Base-by-base conservation (phyloP, 306 rosid species). In the Chamaecrista fasciculata region DNA sequence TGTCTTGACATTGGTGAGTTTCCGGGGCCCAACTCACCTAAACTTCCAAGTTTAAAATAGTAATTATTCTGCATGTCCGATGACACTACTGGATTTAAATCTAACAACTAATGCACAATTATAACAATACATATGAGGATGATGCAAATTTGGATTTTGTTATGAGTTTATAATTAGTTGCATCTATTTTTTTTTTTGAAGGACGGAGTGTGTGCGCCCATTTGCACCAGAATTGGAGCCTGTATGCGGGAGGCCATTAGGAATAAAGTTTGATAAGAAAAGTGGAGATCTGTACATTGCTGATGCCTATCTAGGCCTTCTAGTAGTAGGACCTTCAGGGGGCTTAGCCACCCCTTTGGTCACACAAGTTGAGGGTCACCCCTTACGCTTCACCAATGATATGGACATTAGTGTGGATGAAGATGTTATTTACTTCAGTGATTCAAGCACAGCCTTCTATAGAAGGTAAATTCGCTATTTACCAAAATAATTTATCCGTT, bases 181-280 rank as follows among this genome's bases (percentile, higher is more conserved):
- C 60, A 2, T 50, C 63, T 31, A 77, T 77, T 29, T 55, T 80
- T 66, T 31, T 79, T 77, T 29, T 55, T 80, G 25, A 25, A 88
- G 96, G 96, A 78, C 86, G 74, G 78, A 67, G 14, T 94, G 98
- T 33, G 47, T 67, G 7, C 85, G 82, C 56, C 95, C 97, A 39
- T 83, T 88, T 61, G 98, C 97, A 21, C 97, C 74, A 33, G 94
- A 94, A 50, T 28, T 86, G 84, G 98, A 94, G 84, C 97, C 90
- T 61, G 62, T 86, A 34, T 94, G 98, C 72, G 98, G 97, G 75
- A 85, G 97, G 69, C 98, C 97, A 25, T 77, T 94, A 66, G 98
- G 97, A 44, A 75, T 90, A 18, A 84, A 73, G 48, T 94, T 90
- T 44, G 89, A 88, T 29, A 83, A 82, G 86, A 85, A 84, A 77